phyloP scores from a whole-genome alignment of 805 yeast species.

The Wilhelminamyces savonicus region DNA sequence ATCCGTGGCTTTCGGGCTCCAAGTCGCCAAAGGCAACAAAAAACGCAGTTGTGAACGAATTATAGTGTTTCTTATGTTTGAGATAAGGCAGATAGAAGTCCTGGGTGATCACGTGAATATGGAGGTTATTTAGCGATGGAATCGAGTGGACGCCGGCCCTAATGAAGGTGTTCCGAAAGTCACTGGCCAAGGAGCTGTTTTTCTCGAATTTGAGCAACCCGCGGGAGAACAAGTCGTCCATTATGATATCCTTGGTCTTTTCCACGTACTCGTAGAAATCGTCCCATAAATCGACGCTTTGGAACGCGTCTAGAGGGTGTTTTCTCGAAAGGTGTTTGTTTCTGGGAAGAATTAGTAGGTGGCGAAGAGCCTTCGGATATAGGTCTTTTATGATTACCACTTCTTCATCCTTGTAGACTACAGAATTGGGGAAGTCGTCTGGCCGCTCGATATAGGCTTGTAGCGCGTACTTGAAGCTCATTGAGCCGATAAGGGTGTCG shows the following conservation, averaged over 20 bases:
- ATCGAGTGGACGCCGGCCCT: slow-evolving; percentile 61
- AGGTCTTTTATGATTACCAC: slow-evolving; percentile 53
- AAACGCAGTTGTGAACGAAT: slow-evolving; percentile 62
- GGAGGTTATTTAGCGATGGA: slow-evolving; percentile 67
- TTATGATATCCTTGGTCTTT: slow-evolving; percentile 25
- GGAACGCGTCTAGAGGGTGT: slow-evolving; percentile 50
- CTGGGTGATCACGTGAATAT: slow-evolving; percentile 63
- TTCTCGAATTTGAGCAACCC: slow-evolving; percentile 3
- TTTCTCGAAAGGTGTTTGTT: slow-evolving; percentile 28
- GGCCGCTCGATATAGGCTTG: slow-evolving; percentile 45
- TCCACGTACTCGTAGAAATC: slow-evolving; percentile 25
- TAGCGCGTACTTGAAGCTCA: slow-evolving; percentile 48
- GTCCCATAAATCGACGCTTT: slow-evolving; percentile 18
- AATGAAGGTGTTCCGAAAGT: slow-evolving; percentile 23
- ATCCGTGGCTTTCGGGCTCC: slow-evolving; percentile 8
- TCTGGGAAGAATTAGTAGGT: slow-evolving; percentile 57
- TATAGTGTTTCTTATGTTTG: slow-evolving; percentile 62
- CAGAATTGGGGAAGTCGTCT: slow-evolving; percentile 23
- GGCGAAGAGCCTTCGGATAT: slow-evolving; percentile 59
- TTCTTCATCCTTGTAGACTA: slow-evolving; percentile 44
- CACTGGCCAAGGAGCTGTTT: too few species aligned
- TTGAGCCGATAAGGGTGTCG: too few species aligned
- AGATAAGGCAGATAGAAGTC: slow-evolving; percentile 52
- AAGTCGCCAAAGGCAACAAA: slow-evolving; percentile 51
- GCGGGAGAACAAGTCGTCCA: slow-evolving; percentile 21